A percentile compares a stretch with the other conserved stretches of the same genome.
Conservation (phyloP, 2,329 filamentous ascomycete genomes). For the Diaporthe aspalathi region DNA sequence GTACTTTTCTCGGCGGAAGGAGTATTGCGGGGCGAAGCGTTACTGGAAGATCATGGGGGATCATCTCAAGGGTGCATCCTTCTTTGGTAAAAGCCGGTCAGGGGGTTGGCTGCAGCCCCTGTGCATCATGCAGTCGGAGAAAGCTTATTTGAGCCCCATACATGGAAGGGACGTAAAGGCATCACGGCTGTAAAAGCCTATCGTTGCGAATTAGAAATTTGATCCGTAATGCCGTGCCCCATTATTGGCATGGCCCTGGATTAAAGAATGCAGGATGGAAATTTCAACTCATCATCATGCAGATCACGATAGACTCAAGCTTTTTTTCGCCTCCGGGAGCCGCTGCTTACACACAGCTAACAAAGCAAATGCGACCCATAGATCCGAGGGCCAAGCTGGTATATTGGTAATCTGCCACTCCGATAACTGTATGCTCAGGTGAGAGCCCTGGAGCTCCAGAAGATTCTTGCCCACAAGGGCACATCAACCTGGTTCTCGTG, state of each 20-base stretch:
- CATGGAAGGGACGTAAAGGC: not conserved
- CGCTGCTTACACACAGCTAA: not conserved
- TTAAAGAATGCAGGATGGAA: not conserved
- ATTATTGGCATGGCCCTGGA: no score
- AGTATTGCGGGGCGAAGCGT: not conserved
- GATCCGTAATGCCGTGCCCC: not conserved
- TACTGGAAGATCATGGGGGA: not conserved
- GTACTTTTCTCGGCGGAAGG: not conserved
- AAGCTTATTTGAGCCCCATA: slow-evolving; percentile 29
- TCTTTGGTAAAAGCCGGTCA: not conserved
- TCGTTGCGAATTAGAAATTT: not conserved
- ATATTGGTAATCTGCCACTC: not conserved
- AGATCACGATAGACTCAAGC: not conserved
- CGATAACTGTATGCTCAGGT: not conserved
- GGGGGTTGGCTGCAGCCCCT: not conserved
- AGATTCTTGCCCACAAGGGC: not conserved
- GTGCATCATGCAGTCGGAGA: not conserved
- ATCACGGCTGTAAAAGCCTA: not conserved
- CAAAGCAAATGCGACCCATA: not conserved
- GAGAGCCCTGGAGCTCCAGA: not conserved
- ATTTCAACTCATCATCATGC: not conserved
- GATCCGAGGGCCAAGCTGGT: not conserved
- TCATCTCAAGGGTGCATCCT: not conserved
- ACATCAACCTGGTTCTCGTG: not conserved
- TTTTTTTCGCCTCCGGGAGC: not conserved